phyloP scores from a whole-genome alignment of 495 filamentous ascomycete species.

The Neurospora discreta region DNA sequence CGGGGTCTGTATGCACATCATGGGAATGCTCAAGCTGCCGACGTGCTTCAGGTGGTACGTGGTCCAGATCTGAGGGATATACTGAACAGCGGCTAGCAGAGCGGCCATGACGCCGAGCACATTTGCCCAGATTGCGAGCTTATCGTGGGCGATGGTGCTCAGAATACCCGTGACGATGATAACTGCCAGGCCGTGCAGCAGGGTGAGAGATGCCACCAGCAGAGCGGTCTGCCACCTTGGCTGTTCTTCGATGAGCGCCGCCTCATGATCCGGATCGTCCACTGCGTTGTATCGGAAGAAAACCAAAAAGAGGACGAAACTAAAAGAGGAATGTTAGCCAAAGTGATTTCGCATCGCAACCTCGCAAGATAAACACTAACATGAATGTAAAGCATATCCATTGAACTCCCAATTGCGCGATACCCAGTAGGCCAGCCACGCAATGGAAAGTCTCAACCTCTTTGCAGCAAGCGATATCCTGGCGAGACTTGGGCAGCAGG shows the following conservation, averaged over 20 bases:
- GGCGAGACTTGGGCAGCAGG: slow-evolving; percentile 61
- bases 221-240: slow-evolving; percentile 69
- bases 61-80: slow-evolving; percentile 87
- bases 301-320: slow-evolving; percentile 73
- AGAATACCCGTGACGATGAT: slow-evolving; percentile 56
- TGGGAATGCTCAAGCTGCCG: slow-evolving; percentile 83
- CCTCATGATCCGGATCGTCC: slow-evolving; percentile 30
- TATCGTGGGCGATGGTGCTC: slow-evolving; percentile 40
- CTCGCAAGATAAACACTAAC: slow-evolving; percentile 38
- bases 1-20: slow-evolving; percentile 98
- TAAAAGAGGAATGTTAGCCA: slow-evolving; percentile 18
- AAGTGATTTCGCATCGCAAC: too few species aligned
- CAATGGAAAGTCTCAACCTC: slow-evolving; percentile 73
- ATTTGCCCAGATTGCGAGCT: slow-evolving; percentile 68
- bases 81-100: slow-evolving; percentile 76
- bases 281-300: slow-evolving; percentile 62
- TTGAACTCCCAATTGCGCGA: slow-evolving; percentile 80
- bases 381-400: slow-evolving; percentile 88
- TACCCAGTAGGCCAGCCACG: slow-evolving; percentile 70
- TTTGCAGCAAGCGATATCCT: slow-evolving; percentile 74
- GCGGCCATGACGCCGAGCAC: slow-evolving; percentile 68
- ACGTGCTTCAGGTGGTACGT: slow-evolving; percentile 76
- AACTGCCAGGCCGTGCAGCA: slow-evolving; percentile 58
- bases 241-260: slow-evolving; percentile 22
- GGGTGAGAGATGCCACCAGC: slow-evolving; percentile 52